Evolutionary conservation across 768 basidiomycete species (phyloP), one percentile per base, ranked within the genome.

Genomic region (Vishniacozyma victoriae): DNA sequence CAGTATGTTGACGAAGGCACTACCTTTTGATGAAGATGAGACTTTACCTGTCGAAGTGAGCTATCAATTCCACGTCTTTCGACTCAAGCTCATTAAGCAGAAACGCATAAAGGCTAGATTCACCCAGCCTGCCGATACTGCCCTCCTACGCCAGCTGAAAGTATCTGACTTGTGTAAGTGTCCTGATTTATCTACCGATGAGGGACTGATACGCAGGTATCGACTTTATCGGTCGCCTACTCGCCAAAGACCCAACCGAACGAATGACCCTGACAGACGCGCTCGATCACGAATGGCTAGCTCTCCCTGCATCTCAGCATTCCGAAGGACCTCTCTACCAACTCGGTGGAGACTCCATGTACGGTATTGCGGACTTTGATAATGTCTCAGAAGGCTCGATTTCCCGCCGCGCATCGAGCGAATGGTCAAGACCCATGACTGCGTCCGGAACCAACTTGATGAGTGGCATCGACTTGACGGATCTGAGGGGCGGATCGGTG

Each of bases 11-110:
- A 83, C 85, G 0, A 84, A 85, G 64, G 64, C 80, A 0, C 80
- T 78, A 26, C 89, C 91, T 0, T 93, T 96, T 73, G 76, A 84
- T 27, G 87, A 91, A 54, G 81, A 87, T 27, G 80, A 80, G n/a
- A 73, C 72, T 31, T 75, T 77, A 22, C 72, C 75, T 2, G 75
- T 91, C 33, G 79, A 80, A 40, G 73, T 78, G n/a, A 37, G 44
- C 12, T 33, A 9, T 38, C 48, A 5, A 16, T 23, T 29, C 35
- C 50, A 55, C 41, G 20, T 19, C 18, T n/a, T 12, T 24, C 39
- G 26, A 25, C 7, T 11, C 14, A 39, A 39, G 39, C 79, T 84
- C 5, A 82, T 87, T 41, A 64, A 74, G 86, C 3, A 68, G 46
- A 3, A 78, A 50, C 61, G 65, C 19, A 64, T 71, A 20, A 57